Conservation (phyloP, 345 rosid genomes). For the Pistacia atlantica region DNA sequence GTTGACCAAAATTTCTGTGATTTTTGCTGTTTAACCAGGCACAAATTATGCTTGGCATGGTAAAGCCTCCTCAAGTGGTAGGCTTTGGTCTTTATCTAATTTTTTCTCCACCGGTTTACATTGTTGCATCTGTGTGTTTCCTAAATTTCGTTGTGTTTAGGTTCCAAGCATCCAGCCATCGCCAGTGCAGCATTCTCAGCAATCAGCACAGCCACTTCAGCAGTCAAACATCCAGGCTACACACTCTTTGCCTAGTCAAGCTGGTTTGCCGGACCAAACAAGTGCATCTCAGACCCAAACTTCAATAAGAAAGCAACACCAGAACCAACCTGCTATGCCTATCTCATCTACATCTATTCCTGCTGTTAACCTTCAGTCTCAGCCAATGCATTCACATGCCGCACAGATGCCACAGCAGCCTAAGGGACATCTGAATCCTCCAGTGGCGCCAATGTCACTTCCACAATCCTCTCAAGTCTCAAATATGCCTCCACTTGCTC, state of each 20-base stretch:
- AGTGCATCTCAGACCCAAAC: slow-evolving; percentile 49
- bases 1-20: slow-evolving; percentile 10
- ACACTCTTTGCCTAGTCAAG: slow-evolving; percentile 49
- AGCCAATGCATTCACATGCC: slow-evolving; percentile 55
- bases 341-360: slow-evolving; percentile 49
- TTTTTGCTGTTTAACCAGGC: slow-evolving; percentile 53
- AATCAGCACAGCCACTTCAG: slow-evolving; percentile 49
- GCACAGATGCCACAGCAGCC: slow-evolving; percentile 60
- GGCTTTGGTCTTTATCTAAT: slow-evolving; percentile 19
- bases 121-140: slow-evolving; percentile 19
- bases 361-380: slow-evolving; percentile 60
- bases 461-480: slow-evolving; percentile 66
- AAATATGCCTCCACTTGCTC: slow-evolving; percentile 44
- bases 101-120: slow-evolving; percentile 5
- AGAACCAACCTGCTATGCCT: slow-evolving; percentile 50
- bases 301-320: slow-evolving; percentile 60
- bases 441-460: slow-evolving; percentile 45
- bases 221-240: slow-evolving; percentile 52
- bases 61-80: slow-evolving; percentile 92
- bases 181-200: slow-evolving; percentile 59
- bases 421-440: slow-evolving; percentile 61
- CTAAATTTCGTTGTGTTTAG: slow-evolving; percentile 38
- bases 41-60: slow-evolving; percentile 99
- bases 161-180: slow-evolving; percentile 65
- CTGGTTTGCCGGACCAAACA: slow-evolving; percentile 54